phyloP scores from a whole-genome alignment of 129 eudicot species.

The Centella asiatica region DNA sequence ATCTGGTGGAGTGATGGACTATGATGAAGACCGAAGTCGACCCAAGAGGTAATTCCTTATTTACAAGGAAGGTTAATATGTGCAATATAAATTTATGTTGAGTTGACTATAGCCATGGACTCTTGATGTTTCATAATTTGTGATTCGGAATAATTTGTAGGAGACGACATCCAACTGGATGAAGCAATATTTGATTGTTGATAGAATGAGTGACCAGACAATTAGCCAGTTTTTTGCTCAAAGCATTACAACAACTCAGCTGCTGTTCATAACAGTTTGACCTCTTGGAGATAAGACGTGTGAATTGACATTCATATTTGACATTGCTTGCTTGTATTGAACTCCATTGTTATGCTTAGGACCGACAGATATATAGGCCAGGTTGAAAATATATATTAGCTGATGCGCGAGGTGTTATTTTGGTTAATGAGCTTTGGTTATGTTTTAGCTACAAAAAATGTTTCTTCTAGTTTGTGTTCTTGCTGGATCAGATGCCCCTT shows the following conservation, averaged over 20 bases:
- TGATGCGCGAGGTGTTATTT: neutral
- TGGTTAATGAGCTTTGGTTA: neutral
- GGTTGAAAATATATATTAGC: neutral
- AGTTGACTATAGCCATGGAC: neutral
- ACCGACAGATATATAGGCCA: neutral
- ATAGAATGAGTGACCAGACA: constrained; percentile 7
- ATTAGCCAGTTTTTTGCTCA: constrained; percentile 29
- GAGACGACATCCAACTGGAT: constrained; percentile 75
- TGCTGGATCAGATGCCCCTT: too few species aligned
- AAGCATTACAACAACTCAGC: constrained; percentile 19
- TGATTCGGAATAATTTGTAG: constrained; percentile 34
- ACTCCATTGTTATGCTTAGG: neutral
- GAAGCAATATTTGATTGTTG: constrained; percentile 13
- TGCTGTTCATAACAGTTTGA: constrained; percentile 12
- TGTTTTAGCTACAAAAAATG: too few species aligned
- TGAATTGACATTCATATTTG: neutral
- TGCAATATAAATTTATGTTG: neutral
- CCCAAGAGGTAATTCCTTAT: constrained; percentile 63
- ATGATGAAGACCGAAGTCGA: constrained; percentile 60
- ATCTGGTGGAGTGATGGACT: constrained; percentile 89
- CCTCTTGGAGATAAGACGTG: constrained; percentile 8
- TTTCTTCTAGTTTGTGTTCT: too few species aligned
- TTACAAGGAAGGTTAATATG: neutral
- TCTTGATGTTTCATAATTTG: neutral
- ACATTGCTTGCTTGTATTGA: constrained; percentile 7